phyloP scores from a whole-genome alignment of 768 basidiomycete genomes.

The Amanita inopinata region DNA sequence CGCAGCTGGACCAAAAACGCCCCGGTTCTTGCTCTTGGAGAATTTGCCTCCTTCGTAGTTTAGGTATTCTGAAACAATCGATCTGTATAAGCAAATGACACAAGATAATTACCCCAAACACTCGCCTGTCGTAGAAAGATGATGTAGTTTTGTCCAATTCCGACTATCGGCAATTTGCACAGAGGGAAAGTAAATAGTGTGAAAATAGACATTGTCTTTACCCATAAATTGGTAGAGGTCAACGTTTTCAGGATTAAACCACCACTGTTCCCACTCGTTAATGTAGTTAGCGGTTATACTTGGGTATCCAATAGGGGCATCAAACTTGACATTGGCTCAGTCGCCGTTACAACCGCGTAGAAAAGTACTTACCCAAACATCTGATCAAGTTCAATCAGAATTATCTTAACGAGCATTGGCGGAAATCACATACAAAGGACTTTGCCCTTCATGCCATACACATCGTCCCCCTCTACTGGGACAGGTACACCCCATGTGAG shows the following conservation, averaged over 20 bases:
- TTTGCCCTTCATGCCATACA: conserved; percentile 83
- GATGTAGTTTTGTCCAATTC: conserved; percentile 89
- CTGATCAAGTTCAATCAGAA: conserved; percentile 26
- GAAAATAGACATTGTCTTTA: conserved; percentile 99
- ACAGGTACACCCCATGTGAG: conserved; percentile 95
- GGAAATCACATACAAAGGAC: conserved; percentile 74
- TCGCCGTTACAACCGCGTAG: neutral
- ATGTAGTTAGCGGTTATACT: conserved; percentile 97
- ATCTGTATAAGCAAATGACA: conserved; percentile 3
- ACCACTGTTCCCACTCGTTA: conserved; percentile 93
- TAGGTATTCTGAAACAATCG: conserved; percentile 61
- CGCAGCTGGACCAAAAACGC: conserved; percentile 93
- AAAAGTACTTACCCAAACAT: conserved; percentile 76
- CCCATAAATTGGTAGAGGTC: conserved; percentile 98
- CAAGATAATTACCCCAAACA: neutral
- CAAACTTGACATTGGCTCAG: conserved; percentile 53
- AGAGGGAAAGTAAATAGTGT: conserved; percentile 90
- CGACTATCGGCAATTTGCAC: conserved; percentile 84
- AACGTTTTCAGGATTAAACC: conserved; percentile 87
- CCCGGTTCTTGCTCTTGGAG: conserved; percentile 93
- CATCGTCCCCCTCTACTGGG: conserved; percentile 67
- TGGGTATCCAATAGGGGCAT: conserved; percentile 93
- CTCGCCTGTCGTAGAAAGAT: conserved; percentile 89
- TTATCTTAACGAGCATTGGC: neutral
- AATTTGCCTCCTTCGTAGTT: conserved; percentile 99